Evolutionary conservation across 768 basidiomycete genomes (phyloP), one percentile per base, ranked within the genome.

Genomic region (Boletus pseudo-olivaceus): DNA sequence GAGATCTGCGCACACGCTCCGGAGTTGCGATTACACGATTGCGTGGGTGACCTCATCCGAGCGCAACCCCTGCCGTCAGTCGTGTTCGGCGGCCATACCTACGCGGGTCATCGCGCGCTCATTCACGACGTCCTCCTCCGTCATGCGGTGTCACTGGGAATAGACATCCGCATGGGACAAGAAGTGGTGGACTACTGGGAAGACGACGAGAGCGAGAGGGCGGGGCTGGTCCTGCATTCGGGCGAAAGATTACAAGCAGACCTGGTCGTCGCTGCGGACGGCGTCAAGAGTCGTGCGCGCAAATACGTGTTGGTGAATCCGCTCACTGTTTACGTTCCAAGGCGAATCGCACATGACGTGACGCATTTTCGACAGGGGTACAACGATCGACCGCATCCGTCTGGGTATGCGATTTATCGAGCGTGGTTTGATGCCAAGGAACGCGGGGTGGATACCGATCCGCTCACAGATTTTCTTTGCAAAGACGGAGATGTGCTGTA

Each of bases 251-350:
- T 65, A 14, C 48, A 47, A 6, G 63, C 58, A 12, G 68, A 71
- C 56, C 27, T 68, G 29, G 59, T 73, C 35, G 53, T 73, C 37
- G 65, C 58, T 37, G 67, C 64, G 3, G 72, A 72, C 27, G 68
- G 70, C 14, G 29, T 63, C 39, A 64, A 61, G 46, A 67, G 61
- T 42, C 46, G 23, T 29, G 68, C 62, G 32, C 56, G 61, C 30
- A 37, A 53, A 38, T 60, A 62, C 20, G 62, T 70, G 17, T 42
- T 70, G 32, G 67, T 64, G 30, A 26, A 23, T 56, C 30, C 17
- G 19, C 19, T 51, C 47, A 11, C 40, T 26, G 20, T 29, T 27
- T 29, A 34, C 23, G 23, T 48, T 14, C 7, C 6, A 11, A 23
- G 23, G 32, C 20, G n/a, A 46, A 41, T 39, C 48, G 29, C n/a